phyloP scores from a whole-genome alignment of 352 stramenopile species.

The Pythium myriotylum region DNA sequence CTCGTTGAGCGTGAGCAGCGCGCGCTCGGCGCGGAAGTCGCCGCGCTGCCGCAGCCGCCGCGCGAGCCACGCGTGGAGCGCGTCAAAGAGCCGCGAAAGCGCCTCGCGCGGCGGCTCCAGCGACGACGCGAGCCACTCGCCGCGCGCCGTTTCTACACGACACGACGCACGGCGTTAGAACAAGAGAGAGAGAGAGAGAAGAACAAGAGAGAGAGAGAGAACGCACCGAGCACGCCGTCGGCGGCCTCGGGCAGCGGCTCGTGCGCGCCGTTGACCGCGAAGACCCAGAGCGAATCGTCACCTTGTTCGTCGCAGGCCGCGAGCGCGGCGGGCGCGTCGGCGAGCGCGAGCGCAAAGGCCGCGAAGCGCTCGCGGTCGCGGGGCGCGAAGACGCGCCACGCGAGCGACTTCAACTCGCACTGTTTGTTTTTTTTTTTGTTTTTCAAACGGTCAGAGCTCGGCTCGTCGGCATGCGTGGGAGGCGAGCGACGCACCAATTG shows the following conservation, averaged over 20 bases:
- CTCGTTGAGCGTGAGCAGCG: conserved; percentile 54
- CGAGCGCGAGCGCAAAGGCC: conserved; percentile 4
- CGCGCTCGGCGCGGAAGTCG: conserved; percentile 44
- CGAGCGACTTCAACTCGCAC: conserved; percentile 22
- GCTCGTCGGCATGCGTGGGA: no score
- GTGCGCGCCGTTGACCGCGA: conserved; percentile 20
- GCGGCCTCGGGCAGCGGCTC: conserved; percentile 2
- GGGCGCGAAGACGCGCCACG: conserved; percentile 18
- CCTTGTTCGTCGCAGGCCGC: conserved; percentile 24
- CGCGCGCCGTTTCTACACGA: no score
- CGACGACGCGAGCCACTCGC: conserved; percentile 9
- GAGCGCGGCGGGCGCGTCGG: conserved; percentile 8
- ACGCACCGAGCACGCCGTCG: conserved; percentile 10
- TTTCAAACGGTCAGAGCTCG: no score
- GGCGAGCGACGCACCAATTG: conserved; percentile 22
- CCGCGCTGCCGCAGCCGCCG: conserved; percentile 39
- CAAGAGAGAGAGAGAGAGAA: no score
- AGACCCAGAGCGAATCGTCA: conserved; percentile 10
- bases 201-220: not conserved
- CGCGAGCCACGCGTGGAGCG: conserved; percentile 33
- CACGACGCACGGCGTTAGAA: no score
- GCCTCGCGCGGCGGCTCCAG: conserved; percentile 3
- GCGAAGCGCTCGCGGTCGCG: not conserved
- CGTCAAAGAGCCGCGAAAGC: conserved; percentile 45
- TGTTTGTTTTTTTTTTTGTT: no score